A percentile compares a stretch with the other conserved stretches of the same genome.
phyloP scores from a whole-genome alignment of 495 filamentous ascomycete genomes.

The Lasiosphaeris hirsuta region DNA sequence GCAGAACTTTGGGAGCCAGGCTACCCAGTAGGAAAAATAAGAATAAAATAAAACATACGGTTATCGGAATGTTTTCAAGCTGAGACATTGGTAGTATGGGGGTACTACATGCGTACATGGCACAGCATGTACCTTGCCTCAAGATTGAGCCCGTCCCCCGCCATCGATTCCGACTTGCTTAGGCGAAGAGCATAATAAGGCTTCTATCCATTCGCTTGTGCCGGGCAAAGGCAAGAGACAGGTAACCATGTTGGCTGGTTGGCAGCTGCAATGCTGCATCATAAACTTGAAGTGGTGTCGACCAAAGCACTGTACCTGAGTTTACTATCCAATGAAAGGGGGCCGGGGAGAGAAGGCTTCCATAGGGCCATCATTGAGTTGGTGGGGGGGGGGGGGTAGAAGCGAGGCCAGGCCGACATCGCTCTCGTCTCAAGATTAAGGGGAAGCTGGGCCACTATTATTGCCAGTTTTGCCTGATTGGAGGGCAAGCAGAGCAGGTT shows the following conservation, averaged over 20 bases:
- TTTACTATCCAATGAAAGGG: no score
- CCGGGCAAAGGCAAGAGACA: not conserved
- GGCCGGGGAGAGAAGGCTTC: no score
- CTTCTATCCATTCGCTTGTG: not conserved
- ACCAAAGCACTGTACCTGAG: no score
- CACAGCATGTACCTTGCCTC: not conserved
- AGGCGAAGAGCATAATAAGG: not conserved
- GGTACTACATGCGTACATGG: no score
- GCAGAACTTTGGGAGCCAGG: no score
- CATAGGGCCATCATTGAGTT: no score
- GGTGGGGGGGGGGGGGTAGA: not conserved
- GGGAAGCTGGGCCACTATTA: not conserved
- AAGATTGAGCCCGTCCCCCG: conserved; percentile 2
- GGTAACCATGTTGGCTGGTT: not conserved
- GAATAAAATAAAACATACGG: no score
- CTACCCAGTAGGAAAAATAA: no score
- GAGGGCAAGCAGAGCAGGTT: not conserved
- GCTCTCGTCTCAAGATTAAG: not conserved
- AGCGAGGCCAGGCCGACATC: conserved; percentile 1
- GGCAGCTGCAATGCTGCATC: no score
- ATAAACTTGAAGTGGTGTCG: no score
- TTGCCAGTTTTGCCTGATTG: not conserved
- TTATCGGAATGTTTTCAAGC: no score
- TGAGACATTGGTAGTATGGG: no score
- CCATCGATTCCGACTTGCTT: conserved; percentile 7